These are phyloP conservation scores for Arabidopsis arenosa DNA, from an alignment of 345 rosid genomes.

Conservation along the genomic window DNA sequence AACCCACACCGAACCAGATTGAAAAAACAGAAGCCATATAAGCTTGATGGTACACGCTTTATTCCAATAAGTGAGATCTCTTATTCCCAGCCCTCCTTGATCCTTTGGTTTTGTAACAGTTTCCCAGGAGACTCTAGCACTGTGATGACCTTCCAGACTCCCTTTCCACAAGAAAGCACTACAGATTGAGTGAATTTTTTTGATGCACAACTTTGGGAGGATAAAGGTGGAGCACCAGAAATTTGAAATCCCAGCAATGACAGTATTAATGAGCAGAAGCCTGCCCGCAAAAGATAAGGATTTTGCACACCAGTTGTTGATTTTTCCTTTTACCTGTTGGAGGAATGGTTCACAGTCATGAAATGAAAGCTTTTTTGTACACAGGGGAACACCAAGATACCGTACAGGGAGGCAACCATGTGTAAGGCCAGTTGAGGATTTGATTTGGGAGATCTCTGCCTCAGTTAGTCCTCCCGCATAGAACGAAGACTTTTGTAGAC, in stretches of 20 bases:
- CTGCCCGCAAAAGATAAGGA: not conserved
- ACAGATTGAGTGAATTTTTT: not conserved
- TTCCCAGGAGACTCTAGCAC: not conserved
- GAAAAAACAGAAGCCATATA: not conserved
- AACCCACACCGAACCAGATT: not conserved
- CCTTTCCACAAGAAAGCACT: not conserved
- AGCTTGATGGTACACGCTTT: not conserved
- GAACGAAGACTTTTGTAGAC: not conserved
- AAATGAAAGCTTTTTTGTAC: not conserved
- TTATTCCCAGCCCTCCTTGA: not conserved
- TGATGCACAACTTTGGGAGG: not conserved
- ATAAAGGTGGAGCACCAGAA: not conserved
- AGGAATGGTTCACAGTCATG: not conserved
- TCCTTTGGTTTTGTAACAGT: not conserved
- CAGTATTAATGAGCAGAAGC: not conserved
- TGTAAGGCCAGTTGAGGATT: not conserved
- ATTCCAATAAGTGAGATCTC: not conserved
- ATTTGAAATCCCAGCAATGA: not conserved
- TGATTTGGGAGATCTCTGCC: not conserved
- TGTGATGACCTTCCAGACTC: not conserved
- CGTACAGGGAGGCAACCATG: not conserved
- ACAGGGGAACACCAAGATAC: not conserved
- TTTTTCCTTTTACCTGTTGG: accelerated
- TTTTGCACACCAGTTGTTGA: not conserved
- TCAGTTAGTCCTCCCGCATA: accelerated